These are phyloP conservation scores for Hypholoma fasciculare DNA, from an alignment of 768 basidiomycete species.

Conservation along the genomic window DNA sequence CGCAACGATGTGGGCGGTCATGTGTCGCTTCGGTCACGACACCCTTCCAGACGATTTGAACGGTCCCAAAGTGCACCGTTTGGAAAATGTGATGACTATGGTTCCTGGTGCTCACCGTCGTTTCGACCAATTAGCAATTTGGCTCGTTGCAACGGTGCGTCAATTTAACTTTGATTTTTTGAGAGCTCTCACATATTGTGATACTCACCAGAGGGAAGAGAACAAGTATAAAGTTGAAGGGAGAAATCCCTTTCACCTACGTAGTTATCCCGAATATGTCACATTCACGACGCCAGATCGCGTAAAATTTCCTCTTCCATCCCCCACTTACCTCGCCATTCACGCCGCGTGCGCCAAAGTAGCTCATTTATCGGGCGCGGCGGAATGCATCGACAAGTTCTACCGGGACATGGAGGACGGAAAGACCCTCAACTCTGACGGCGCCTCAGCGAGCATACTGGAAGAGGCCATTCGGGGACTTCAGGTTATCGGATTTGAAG, in stretches of 20 bases:
- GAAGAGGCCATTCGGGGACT: conserved; percentile 16
- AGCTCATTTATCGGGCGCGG: conserved; percentile 39
- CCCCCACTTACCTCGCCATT: conserved; percentile 28
- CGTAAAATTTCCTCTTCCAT: conserved; percentile 27
- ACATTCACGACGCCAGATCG: conserved; percentile 29
- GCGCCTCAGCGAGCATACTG: conserved; percentile 12
- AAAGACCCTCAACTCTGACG: conserved; percentile 11
- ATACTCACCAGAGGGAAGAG: conserved; percentile 7
- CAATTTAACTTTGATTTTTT: neutral
- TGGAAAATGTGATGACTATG: conserved; percentile 34
- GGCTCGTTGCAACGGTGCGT: conserved; percentile 31
- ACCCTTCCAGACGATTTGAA: conserved; percentile 22
- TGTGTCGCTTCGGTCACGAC: conserved; percentile 25
- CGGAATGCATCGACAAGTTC: conserved; percentile 28
- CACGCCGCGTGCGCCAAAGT: conserved; percentile 42
- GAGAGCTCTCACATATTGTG: neutral
- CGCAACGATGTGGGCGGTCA: conserved; percentile 18
- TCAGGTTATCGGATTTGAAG: neutral
- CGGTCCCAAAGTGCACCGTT: conserved; percentile 27
- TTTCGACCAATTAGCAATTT: conserved; percentile 30
- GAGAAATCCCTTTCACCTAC: conserved; percentile 1
- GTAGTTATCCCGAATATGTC: conserved; percentile 18
- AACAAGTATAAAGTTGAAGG: conserved; percentile 22
- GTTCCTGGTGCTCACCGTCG: conserved; percentile 9
- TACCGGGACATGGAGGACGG: conserved; percentile 10